A percentile compares a stretch with the other conserved stretches of the same genome.
These are phyloP conservation scores for Cercospora sp. DNA, from an alignment of 2,329 filamentous ascomycete genomes.

Conservation along the genomic window DNA sequence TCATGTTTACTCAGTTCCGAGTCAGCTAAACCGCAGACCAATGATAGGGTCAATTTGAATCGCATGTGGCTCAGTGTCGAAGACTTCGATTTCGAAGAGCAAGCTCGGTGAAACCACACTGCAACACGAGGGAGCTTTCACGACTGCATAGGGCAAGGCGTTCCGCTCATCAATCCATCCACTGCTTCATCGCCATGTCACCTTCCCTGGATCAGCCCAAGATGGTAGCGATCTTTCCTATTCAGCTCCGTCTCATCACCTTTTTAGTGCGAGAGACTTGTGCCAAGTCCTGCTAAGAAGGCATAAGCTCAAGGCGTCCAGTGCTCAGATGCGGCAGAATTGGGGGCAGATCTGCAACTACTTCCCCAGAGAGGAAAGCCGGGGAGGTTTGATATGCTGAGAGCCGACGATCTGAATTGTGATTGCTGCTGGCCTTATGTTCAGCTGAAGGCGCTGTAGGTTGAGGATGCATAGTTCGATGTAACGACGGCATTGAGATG, in stretches of 20 bases:
- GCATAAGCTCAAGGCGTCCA: constrained; percentile 7
- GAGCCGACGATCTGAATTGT: not conserved
- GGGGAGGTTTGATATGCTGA: not conserved
- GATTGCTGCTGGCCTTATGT: not conserved
- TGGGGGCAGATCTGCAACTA: not conserved
- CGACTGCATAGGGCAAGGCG: not conserved
- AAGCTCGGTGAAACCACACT: too few relatives aligned
- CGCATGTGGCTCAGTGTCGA: too few relatives aligned
- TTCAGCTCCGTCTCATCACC: not conserved
- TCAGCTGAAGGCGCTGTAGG: not conserved
- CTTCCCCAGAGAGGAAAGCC: not conserved
- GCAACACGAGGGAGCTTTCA: not conserved
- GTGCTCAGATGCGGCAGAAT: not conserved
- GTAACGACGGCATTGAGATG: not conserved
- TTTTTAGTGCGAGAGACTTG: not conserved
- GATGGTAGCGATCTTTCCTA: not conserved
- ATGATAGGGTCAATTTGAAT: too few relatives aligned
- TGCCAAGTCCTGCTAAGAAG: not conserved
- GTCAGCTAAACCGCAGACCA: too few relatives aligned
- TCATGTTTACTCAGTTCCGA: too few relatives aligned
- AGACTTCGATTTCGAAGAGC: too few relatives aligned
- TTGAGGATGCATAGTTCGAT: not conserved
- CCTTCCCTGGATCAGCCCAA: not conserved
- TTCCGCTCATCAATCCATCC: not conserved
- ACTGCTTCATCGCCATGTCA: not conserved